A percentile compares a stretch with the other conserved stretches of the same genome.
phyloP scores from a whole-genome alignment of 1,284 basidiomycete species.

The Phlebopus sp. region DNA sequence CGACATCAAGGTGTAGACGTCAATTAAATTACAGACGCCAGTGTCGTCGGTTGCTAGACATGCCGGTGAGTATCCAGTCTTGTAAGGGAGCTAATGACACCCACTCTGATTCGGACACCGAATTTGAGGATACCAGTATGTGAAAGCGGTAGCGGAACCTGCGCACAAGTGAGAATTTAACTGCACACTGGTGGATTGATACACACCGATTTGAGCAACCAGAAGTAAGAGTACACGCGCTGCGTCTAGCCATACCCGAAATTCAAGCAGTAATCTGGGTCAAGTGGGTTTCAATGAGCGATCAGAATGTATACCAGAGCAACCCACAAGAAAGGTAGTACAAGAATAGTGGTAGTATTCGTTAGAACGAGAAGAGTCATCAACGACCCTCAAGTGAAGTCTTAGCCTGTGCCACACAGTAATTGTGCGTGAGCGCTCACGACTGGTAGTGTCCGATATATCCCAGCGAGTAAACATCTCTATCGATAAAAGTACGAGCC shows the following conservation, averaged over 20 bases:
- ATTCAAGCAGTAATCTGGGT: conserved; percentile 47
- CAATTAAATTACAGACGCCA: conserved; percentile 47
- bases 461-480: conserved; percentile 41
- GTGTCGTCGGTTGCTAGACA: conserved; percentile 39
- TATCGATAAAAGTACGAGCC: conserved; percentile 41
- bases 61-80: no score
- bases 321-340: conserved; percentile 53
- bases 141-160: conserved; percentile 50
- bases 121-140: conserved; percentile 41
- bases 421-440: conserved; percentile 30
- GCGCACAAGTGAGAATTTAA: conserved; percentile 1
- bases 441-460: conserved; percentile 35
- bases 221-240: conserved; percentile 51
- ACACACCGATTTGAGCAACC: conserved; percentile 47
- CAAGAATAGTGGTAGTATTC: conserved; percentile 47
- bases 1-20: conserved; percentile 47
- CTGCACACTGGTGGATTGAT: neutral
- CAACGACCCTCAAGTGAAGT: conserved; percentile 35
- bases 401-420: neutral
- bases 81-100: conserved; percentile 6
- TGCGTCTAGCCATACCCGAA: conserved; percentile 56
- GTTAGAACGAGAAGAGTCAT: conserved; percentile 44
- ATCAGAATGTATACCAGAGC: neutral
- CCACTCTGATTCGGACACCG: conserved; percentile 44
- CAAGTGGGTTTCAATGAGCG: neutral